A percentile compares a stretch with the other conserved stretches of the same genome.
Evolutionary conservation across 2,329 filamentous ascomycete genomes (phyloP).

Genomic region (Cytospora piceae): DNA sequence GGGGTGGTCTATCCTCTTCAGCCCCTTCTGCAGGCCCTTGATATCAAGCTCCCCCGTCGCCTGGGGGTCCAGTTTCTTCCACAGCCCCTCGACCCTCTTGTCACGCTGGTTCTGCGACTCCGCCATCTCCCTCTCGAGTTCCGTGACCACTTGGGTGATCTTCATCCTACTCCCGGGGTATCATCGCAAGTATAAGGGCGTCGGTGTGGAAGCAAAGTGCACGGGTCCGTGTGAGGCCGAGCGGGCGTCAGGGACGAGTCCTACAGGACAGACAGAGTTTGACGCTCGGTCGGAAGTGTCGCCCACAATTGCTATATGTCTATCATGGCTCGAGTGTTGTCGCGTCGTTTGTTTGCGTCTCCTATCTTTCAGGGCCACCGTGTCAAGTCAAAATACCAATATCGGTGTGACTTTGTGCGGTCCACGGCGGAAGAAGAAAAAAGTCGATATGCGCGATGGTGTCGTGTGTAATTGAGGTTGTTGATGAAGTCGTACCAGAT

Average conservation of each 20-base stretch:
- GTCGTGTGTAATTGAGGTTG: slow-evolving; percentile 5
- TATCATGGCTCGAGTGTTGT: slow-evolving; percentile 21
- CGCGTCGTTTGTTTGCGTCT: neutral
- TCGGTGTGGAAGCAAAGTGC: slow-evolving; percentile 6
- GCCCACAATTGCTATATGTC: slow-evolving; percentile 11
- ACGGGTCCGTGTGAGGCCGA: neutral
- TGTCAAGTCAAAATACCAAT: neutral
- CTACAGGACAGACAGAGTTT: neutral
- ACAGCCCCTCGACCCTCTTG: slow-evolving; percentile 80
- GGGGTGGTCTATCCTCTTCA: slow-evolving; percentile 87
- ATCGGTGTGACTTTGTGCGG: neutral
- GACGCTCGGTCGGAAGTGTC: slow-evolving; percentile 12
- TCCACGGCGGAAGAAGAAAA: no score
- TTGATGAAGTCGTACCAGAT: slow-evolving; percentile 1
- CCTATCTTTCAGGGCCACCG: neutral
- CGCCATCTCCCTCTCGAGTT: slow-evolving; percentile 66
- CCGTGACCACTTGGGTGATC: slow-evolving; percentile 54
- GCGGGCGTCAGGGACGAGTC: neutral
- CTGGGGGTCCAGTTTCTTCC: slow-evolving; percentile 78
- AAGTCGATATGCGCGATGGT: neutral
- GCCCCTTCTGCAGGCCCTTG: slow-evolving; percentile 79
- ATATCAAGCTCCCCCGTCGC: slow-evolving; percentile 81
- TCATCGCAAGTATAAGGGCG: slow-evolving; percentile 42
- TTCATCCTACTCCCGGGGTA: slow-evolving; percentile 44
- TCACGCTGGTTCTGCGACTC: slow-evolving; percentile 81